Conservation (phyloP, 1,284 basidiomycete genomes). For the Schizophyllum amplum region DNA sequence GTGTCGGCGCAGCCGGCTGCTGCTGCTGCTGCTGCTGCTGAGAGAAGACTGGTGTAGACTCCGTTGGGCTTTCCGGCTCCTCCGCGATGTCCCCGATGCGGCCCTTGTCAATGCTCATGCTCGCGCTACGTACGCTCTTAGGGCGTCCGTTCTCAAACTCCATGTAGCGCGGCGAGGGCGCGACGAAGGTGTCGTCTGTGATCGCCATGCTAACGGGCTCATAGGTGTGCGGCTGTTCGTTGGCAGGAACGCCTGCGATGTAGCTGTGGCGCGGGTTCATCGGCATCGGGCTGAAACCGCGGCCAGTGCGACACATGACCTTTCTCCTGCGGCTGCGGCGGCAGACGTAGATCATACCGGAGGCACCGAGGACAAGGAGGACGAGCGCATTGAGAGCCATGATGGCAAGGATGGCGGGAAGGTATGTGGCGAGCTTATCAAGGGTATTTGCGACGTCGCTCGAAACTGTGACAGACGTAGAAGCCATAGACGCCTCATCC, state of each 20-base stretch:
- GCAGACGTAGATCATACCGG: constrained; percentile 43
- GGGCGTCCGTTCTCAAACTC: neutral
- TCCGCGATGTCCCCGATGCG: neutral
- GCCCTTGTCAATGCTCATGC: neutral
- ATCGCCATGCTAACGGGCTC: constrained; percentile 14
- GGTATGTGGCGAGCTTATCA: constrained; percentile 48
- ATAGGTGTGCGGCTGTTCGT: constrained; percentile 14
- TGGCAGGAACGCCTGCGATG: constrained; percentile 21
- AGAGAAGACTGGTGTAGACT: neutral
- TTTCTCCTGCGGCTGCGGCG: constrained; percentile 30
- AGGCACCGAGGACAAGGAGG: constrained; percentile 44
- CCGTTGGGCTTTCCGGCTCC: neutral
- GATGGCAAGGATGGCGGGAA: constrained; percentile 63
- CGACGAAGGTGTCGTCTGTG: constrained; percentile 9
- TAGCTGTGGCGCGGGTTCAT: constrained; percentile 31
- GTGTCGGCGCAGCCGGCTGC: neutral
- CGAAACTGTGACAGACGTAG: constrained; percentile 42
- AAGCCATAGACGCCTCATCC: constrained; percentile 27
- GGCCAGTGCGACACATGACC: constrained; percentile 31
- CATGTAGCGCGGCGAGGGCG: neutral
- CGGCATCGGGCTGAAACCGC: constrained; percentile 49
- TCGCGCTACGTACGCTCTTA: neutral
- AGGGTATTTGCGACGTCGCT: constrained; percentile 47
- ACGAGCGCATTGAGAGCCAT: constrained; percentile 67
- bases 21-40: neutral